These are phyloP conservation scores for Stenogyne calaminthoides DNA, from an alignment of 305 asterid genomes.

Conservation along the genomic window DNA sequence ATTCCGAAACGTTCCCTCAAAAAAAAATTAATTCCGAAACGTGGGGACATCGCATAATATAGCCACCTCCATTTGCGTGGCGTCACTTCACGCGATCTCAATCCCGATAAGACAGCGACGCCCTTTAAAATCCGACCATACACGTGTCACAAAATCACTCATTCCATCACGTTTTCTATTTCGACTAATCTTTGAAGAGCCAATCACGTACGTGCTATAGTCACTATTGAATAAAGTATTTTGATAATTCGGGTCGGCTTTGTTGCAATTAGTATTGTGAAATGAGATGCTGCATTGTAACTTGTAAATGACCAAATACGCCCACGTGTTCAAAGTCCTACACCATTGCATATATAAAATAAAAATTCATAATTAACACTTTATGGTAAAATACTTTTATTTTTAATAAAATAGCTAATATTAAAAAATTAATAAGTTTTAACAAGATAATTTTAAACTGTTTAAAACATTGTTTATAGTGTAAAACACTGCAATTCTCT, in stretches of 20 bases:
- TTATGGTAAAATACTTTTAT: no score
- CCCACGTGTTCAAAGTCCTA: background rate
- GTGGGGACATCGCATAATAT: slow-evolving; percentile 9
- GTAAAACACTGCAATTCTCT: no score
- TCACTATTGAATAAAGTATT: slow-evolving; percentile 33
- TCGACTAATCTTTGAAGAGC: slow-evolving; percentile 16
- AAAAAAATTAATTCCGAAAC: background rate
- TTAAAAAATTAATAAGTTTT: no score
- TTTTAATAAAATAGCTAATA: no score
- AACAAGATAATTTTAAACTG: no score
- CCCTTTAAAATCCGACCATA: slow-evolving; percentile 22
- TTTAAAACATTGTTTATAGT: no score
- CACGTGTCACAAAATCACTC: slow-evolving; percentile 22
- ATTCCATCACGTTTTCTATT: slow-evolving; percentile 1
- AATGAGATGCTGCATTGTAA: background rate
- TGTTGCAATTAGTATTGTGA: background rate
- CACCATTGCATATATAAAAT: no score
- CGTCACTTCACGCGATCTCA: slow-evolving; percentile 28
- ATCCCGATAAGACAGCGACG: slow-evolving; percentile 34
- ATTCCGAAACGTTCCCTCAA: background rate
- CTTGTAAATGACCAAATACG: background rate
- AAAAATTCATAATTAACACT: no score
- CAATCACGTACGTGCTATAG: slow-evolving; percentile 34
- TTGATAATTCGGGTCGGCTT: slow-evolving; percentile 15
- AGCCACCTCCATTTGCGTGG: slow-evolving; percentile 7